Evolutionary conservation across 192 early-diverging fungal genomes (phyloP).

Genomic region (Podila horticola): DNA sequence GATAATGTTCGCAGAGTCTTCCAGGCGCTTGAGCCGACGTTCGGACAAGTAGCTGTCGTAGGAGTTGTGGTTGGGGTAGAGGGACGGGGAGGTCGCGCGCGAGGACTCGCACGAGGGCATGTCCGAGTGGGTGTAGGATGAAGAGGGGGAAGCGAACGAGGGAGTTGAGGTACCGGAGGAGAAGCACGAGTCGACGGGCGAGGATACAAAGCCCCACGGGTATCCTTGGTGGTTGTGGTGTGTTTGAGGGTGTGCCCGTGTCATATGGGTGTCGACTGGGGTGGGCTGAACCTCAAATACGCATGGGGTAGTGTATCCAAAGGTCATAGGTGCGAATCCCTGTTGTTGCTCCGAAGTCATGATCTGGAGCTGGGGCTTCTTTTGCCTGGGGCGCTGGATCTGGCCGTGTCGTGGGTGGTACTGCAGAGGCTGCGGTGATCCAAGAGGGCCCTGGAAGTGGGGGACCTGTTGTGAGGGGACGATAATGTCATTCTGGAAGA

Average conservation of each 20-base stretch:
- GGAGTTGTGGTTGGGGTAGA: not conserved
- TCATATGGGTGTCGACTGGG: slow-evolving; percentile 26
- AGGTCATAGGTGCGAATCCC: not conserved
- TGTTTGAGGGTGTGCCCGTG: slow-evolving; percentile 8
- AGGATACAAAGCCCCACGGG: slow-evolving; percentile 36
- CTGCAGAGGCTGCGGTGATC: slow-evolving; percentile 13
- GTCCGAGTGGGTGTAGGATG: slow-evolving; percentile 36
- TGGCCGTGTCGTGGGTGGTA: slow-evolving; percentile 33
- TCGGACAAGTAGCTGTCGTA: slow-evolving; percentile 29
- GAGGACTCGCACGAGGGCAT: slow-evolving; percentile 36
- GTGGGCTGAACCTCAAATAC: not conserved
- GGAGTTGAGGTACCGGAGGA: slow-evolving; percentile 36
- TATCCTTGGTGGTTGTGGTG: slow-evolving; percentile 5
- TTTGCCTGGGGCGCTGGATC: slow-evolving; percentile 22
- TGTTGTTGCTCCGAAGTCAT: slow-evolving; percentile 4
- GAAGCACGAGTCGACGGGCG: slow-evolving; percentile 40
- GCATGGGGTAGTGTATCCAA: not conserved
- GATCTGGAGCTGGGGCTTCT: slow-evolving; percentile 29
- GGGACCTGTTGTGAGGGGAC: not conserved
- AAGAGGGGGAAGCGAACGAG: slow-evolving; percentile 33
- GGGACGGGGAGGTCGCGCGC: slow-evolving; percentile 23
- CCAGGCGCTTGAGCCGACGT: slow-evolving; percentile 9
- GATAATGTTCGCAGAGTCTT: slow-evolving; percentile 17
- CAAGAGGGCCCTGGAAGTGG: not conserved
- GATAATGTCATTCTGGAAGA: not conserved